Percentiles rank a stretch among this genome's conserved stretches.
Evolutionary conservation across 2,329 filamentous ascomycete species (phyloP).

Genomic region (Pseudocercospora crystallina): DNA sequence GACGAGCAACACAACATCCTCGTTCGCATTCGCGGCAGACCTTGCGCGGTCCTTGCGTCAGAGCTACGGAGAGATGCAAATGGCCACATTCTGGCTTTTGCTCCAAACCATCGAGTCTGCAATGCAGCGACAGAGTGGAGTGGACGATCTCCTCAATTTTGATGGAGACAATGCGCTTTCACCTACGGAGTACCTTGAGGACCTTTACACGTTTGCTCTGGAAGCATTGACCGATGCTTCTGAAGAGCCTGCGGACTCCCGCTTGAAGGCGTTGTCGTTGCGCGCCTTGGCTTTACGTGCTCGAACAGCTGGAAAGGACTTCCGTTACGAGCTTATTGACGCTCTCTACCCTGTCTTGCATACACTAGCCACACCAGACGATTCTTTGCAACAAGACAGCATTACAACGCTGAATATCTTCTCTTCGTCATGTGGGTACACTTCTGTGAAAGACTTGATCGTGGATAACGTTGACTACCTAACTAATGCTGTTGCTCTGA

Average conservation of each 20-base stretch:
- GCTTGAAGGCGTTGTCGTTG: slow-evolving; percentile 73
- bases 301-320: slow-evolving; percentile 62
- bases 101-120: slow-evolving; percentile 67
- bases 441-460: slow-evolving; percentile 72
- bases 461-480: slow-evolving; percentile 95
- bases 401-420: slow-evolving; percentile 79
- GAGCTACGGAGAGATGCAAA: slow-evolving; percentile 57
- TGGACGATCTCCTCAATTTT: slow-evolving; percentile 63
- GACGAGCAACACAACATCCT: slow-evolving; percentile 16
- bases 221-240: slow-evolving; percentile 53
- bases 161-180: neutral
- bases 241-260: slow-evolving; percentile 60
- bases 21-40: slow-evolving; percentile 54
- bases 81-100: slow-evolving; percentile 78
- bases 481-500: slow-evolving; percentile 85
- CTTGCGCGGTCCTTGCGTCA: slow-evolving; percentile 65
- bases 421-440: slow-evolving; percentile 73
- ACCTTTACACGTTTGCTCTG: slow-evolving; percentile 70
- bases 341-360: slow-evolving; percentile 88
- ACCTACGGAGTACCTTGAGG: slow-evolving; percentile 46
- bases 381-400: slow-evolving; percentile 73
- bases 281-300: slow-evolving; percentile 79
- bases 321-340: slow-evolving; percentile 84
- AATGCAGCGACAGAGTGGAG: slow-evolving; percentile 51
- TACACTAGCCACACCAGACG: slow-evolving; percentile 72